Base-by-base conservation (phyloP, 2,329 filamentous ascomycete species). In the Juglanconis oblonga region DNA sequence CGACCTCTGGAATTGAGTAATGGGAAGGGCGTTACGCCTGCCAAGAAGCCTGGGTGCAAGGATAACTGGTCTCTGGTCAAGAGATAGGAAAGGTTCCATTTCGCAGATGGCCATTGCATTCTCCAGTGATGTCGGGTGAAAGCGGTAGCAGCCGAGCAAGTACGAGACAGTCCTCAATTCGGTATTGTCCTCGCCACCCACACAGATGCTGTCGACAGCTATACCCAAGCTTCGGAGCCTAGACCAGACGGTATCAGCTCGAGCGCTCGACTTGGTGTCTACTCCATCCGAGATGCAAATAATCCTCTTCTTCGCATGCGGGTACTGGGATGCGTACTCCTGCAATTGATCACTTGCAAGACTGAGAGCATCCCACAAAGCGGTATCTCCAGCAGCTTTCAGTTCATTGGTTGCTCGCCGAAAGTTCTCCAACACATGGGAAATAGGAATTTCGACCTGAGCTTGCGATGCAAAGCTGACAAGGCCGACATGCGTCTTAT, bases 51-150 rank as follows among this genome's bases (percentile, higher is more conserved):
- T 7, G n/a, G 5, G 3, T 4, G 32, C 13, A 44, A 4, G 55
- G 24, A 57, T 38, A 1, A 38, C 35, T 45, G 55, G 55, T 10
- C 55, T 45, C 31, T 57, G 48, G 14, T 47, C 44, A 8, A 57
- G 38, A 11, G 55, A 52, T 10, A 57, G 48, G 55, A 57, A 57
- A 14, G 55, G 55, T 38, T 57, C 55, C 55, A 57, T 57, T 48
- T 57, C 55, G 38, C 55, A 57, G 3, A 57, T 57, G 29, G 55
- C 45, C 32, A 57, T 35, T 7, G 48, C 48, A 7, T 57, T 57
- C 4, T 35, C 14, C 48, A 57, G 33, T 1, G 55, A 52, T 5
- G 48, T 36, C n/a, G 55, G 55, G 8, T 33, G 48, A 38, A 57
- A 57, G 17, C 48, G 9, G 13, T 57, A 57, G 40, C 47, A 57